A percentile compares a stretch with the other conserved stretches of the same genome.
Evolutionary conservation across 2,329 filamentous ascomycete genomes (phyloP).

Genomic region (Stagonosporopsis vannaccii): DNA sequence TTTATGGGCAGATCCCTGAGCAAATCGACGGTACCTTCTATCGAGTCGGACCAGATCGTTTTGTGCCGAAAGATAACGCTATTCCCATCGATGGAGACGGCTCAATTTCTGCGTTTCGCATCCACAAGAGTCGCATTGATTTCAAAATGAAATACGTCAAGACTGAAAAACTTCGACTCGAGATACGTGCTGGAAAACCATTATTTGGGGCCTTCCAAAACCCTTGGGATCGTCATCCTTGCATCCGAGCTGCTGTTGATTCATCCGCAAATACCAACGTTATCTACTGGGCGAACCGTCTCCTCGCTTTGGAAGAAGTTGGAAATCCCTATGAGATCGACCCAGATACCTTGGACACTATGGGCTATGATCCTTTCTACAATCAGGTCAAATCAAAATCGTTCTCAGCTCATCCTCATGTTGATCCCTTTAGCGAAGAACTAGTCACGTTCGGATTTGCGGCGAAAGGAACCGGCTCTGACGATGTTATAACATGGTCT

Average conservation of each 20-base stretch:
- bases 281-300: constrained; percentile 21
- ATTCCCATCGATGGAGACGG: constrained; percentile 49
- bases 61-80: not conserved
- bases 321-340: constrained; percentile 24
- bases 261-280: constrained; percentile 29
- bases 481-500: constrained; percentile 50
- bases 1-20: constrained; percentile 20
- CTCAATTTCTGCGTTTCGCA: constrained; percentile 48
- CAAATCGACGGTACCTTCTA: constrained; percentile 29
- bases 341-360: constrained; percentile 23
- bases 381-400: constrained; percentile 24
- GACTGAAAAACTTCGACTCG: constrained; percentile 52
- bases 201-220: constrained; percentile 8
- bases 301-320: constrained; percentile 27
- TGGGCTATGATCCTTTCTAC: constrained; percentile 20
- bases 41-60: constrained; percentile 34
- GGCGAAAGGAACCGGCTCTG: constrained; percentile 51
- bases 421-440: constrained; percentile 22
- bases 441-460: constrained; percentile 40
- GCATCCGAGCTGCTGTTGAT: not conserved
- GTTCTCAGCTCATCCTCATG: constrained; percentile 31
- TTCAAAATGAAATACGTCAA: constrained; percentile 51
- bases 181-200: constrained; percentile 48
- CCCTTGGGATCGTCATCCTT: not conserved
- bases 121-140: constrained; percentile 43